Percentiles rank a stretch among this genome's conserved stretches.
These are phyloP conservation scores for Ogataea nonfermentans DNA, from an alignment of 805 yeast genomes.

Conservation along the genomic window DNA sequence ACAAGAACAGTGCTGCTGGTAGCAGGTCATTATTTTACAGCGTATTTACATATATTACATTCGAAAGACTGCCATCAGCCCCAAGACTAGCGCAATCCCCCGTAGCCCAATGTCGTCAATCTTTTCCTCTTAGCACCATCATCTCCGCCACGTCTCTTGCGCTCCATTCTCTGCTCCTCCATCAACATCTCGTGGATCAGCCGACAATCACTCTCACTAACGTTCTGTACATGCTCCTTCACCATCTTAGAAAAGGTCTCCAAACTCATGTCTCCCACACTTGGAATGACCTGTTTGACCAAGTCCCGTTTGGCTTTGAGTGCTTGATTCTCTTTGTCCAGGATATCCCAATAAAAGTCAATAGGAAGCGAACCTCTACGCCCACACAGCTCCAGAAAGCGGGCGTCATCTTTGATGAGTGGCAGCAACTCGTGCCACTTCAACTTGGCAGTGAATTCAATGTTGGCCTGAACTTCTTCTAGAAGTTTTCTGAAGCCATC, in stretches of 20 bases:
- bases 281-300: slow-evolving; percentile 48
- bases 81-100: slow-evolving; percentile 13
- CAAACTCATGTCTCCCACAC: slow-evolving; percentile 19
- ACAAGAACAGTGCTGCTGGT: too few species aligned
- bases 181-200: slow-evolving; percentile 21
- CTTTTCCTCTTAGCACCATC: slow-evolving; percentile 18
- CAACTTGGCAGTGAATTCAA: slow-evolving; percentile 45
- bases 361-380: slow-evolving; percentile 74
- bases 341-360: slow-evolving; percentile 72
- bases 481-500: slow-evolving; percentile 53
- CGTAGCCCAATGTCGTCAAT: slow-evolving; percentile 29
- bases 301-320: slow-evolving; percentile 60
- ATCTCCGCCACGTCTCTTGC: slow-evolving; percentile 11
- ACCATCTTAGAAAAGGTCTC: slow-evolving; percentile 17
- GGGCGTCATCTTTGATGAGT: slow-evolving; percentile 49
- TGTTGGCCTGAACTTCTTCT: slow-evolving; percentile 29
- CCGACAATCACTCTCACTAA: slow-evolving; percentile 18
- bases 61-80: too few species aligned
- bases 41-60: too few species aligned
- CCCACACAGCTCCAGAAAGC: slow-evolving; percentile 64
- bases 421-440: slow-evolving; percentile 59
- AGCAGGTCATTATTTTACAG: too few species aligned
- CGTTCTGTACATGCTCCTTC: slow-evolving; percentile 10
- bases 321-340: slow-evolving; percentile 58
- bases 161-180: slow-evolving; percentile 14